Conservation (phyloP, 129 eudicot species). For the Flaveria robusta region DNA sequence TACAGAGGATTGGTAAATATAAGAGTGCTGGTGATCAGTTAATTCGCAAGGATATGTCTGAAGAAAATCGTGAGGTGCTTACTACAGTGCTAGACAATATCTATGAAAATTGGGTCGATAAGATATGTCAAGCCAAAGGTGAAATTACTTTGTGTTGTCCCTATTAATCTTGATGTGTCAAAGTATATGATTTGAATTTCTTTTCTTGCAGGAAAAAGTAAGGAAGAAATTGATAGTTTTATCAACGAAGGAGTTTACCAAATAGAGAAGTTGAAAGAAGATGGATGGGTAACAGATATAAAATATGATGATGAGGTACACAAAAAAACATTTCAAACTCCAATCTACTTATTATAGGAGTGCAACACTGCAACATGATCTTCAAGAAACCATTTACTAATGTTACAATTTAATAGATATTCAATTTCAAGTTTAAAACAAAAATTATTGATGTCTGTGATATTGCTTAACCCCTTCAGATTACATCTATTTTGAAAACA, state of each 20-base stretch:
- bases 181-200: constrained; percentile 12
- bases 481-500: constrained; percentile 66
- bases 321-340: too few relatives aligned
- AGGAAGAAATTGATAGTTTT: constrained; percentile 77
- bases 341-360: too few relatives aligned
- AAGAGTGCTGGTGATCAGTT: constrained; percentile 88
- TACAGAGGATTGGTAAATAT: constrained; percentile 87
- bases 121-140: constrained; percentile 70
- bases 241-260: constrained; percentile 83
- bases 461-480: constrained; percentile 41
- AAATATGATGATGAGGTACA: constrained; percentile 95
- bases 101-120: constrained; percentile 72
- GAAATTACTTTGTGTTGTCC: constrained; percentile 17
- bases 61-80: constrained; percentile 85
- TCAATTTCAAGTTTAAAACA: constrained; percentile 21
- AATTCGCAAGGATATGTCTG: constrained; percentile 71
- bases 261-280: constrained; percentile 77
- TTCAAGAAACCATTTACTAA: too few relatives aligned
- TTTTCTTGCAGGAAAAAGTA: constrained; percentile 42
- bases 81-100: constrained; percentile 79
- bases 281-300: constrained; percentile 88
- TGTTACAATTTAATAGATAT: too few relatives aligned
- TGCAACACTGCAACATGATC: too few relatives aligned
- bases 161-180: constrained; percentile 5
- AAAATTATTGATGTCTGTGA: constrained; percentile 12